Conservation (phyloP, 1,139 yeast genomes). For the Scheffersomyces lignicola region DNA sequence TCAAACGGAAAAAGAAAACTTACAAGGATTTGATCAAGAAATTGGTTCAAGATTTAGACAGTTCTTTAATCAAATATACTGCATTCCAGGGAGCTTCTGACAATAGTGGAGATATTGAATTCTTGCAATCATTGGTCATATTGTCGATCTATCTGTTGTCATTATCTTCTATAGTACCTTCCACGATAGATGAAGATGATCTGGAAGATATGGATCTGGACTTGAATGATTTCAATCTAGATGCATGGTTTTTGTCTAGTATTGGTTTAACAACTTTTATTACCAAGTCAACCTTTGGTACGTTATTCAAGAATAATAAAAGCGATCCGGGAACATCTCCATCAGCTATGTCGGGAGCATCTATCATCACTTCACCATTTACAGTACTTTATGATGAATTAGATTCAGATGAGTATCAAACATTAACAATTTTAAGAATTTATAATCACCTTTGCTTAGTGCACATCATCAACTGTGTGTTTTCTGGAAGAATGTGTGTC, state of each 20-base stretch:
- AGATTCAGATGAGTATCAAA: constrained; percentile 47
- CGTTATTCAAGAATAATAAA: constrained; percentile 17
- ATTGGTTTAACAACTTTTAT: constrained; percentile 59
- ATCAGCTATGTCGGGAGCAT: background rate
- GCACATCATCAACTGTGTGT: constrained; percentile 67
- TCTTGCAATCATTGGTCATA: constrained; percentile 63
- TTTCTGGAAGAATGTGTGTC: constrained; percentile 75
- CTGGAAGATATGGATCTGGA: constrained; percentile 8
- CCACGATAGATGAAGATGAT: constrained; percentile 7
- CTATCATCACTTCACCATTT: constrained; percentile 19
- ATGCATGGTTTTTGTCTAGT: constrained; percentile 63
- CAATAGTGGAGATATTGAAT: constrained; percentile 48
- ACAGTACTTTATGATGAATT: constrained; percentile 31
- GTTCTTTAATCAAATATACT: constrained; percentile 29
- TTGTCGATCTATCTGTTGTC: constrained; percentile 62
- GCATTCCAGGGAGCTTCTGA: constrained; percentile 16
- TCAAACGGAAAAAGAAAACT: constrained; percentile 19
- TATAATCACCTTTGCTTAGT: constrained; percentile 76
- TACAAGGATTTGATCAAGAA: constrained; percentile 29
- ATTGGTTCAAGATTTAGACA: constrained; percentile 44
- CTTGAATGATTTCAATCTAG: constrained; percentile 33
- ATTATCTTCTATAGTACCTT: constrained; percentile 47
- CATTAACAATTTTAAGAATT: constrained; percentile 54
- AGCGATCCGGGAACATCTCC: constrained; percentile 8
- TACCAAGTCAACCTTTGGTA: constrained; percentile 43